Evolutionary conservation across 78 protist species (phyloP), one percentile per base, ranked within the genome.

Genomic region (Diacronema lutheri): DNA sequence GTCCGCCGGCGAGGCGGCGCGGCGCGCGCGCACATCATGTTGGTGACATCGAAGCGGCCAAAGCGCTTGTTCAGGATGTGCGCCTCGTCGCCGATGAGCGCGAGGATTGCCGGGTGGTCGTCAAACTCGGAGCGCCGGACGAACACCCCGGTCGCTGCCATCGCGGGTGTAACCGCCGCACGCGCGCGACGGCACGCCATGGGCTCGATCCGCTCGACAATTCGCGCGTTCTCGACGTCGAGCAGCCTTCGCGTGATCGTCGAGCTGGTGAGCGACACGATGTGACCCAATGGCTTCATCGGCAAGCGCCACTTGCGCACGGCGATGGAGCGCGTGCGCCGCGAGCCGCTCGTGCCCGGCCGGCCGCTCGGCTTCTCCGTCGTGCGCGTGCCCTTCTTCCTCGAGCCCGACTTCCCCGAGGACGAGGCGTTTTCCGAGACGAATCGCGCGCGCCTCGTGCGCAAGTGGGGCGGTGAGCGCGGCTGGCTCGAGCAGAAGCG

Each of bases 91-190:
- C 25, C 62, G 35, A 79, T 50, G 46, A 79, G 64, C 26, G 11
- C 0, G 29, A 7, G 21, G 62, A 72, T n/a, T 19, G 25, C 0
- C 33, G 80, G 40, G 31, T n/a, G 29, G 80, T 72, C 80, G 62
- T 72, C 62, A 61, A 72, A 40, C 80, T 72, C 80, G 33, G 80
- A 57, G 40, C 80, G 80, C 37, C 80, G 80, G 38, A 72, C 80
- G 37, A 46, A 44, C 14, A 31, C 16, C 35, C 71, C 71, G 13
- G 38, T 31, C n/a, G 33, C 68, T 61, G 60, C 60, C 29, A 56
- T 11, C 60, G 60, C 60, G 60, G 29, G 60, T 11, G 60, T 11
- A 56, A 56, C n/a, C n/a, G n/a, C n/a, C n/a, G n/a, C n/a, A n/a
- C n/a, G n/a, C n/a, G n/a, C n/a, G n/a, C n/a, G n/a, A n/a, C n/a